Evolutionary conservation across 441 rosid species (phyloP), one percentile per base, ranked within the genome.

Genomic region (Euphorbia corollata): DNA sequence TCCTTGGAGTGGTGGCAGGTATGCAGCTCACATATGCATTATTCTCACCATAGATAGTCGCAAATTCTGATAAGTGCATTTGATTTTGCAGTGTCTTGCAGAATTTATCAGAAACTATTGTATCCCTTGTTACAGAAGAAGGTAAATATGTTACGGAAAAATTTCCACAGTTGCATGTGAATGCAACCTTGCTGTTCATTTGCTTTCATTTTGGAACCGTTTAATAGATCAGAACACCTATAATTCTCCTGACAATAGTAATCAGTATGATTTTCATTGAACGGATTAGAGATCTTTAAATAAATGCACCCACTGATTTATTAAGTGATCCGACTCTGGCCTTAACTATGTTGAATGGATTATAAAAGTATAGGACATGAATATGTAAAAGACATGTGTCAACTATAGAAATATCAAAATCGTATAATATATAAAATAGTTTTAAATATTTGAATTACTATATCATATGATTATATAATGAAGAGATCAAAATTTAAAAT

Each of bases 1-100:
- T 86, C 97, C 97, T 58, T 91, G 96, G 90, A 91, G 97, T 77
- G 96, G 97, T 75, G 86, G 90, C 81, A 69, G 96, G 97, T 91
- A 43, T 64, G 55, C 34, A 23, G 57, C 61, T 71, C 22, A 16
- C 41, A 61, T 24, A 61, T 23, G 54, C 58, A 19, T 16, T 77
- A 63, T 50, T 62, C 45, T 23, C 51, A 36, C 63, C 53, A 67
- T 48, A 16, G 38, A 23, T 56, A 56, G 43, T 12, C 48, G 5
- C 39, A 13, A 55, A 64, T 30, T 20, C 58, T 72, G 51, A 80
- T 72, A 12, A 59, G 74, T 72, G 45, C 53, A 53, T 32, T 67
- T 10, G 38, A 58, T 68, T 60, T 75, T 75, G 80, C 87, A 91
- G 97, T 64, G 94, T 91, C 68, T 73, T 89, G 69, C 86, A 82